Conservation (phyloP, 169 alveolate species). For the Eimeria acervulina region DNA sequence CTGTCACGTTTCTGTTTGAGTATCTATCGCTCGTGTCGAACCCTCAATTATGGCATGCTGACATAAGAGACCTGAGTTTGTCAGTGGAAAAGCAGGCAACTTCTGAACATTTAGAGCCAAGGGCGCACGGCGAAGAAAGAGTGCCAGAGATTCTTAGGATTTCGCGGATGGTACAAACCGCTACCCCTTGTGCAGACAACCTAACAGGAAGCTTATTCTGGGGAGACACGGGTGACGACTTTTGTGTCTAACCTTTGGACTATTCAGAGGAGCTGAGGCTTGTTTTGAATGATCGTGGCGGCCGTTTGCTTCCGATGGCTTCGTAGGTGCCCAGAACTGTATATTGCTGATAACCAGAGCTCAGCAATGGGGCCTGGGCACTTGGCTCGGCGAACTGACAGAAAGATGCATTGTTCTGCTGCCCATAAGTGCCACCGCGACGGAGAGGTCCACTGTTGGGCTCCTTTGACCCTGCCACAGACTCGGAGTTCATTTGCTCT, state of each 20-base stretch:
- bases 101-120: background rate
- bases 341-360: background rate
- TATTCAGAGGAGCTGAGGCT: too few species aligned
- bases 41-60: background rate
- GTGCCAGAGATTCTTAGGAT: background rate
- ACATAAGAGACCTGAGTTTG: background rate
- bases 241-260: background rate
- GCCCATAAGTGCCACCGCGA: background rate
- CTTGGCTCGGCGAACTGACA: background rate
- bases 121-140: background rate
- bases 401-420: background rate
- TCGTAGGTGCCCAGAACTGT: background rate
- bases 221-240: background rate
- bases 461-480: too few species aligned
- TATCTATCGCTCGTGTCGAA: background rate
- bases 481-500: too few species aligned
- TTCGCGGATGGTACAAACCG: background rate
- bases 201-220: background rate
- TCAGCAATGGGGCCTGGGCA: background rate
- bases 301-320: background rate
- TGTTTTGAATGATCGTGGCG: background rate
- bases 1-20: background rate
- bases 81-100: background rate
- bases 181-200: background rate
- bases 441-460: too few species aligned